A percentile compares a stretch with the other conserved stretches of the same genome.
phyloP scores from a whole-genome alignment of 495 filamentous ascomycete genomes.

The Staphylotrichum longicolle region DNA sequence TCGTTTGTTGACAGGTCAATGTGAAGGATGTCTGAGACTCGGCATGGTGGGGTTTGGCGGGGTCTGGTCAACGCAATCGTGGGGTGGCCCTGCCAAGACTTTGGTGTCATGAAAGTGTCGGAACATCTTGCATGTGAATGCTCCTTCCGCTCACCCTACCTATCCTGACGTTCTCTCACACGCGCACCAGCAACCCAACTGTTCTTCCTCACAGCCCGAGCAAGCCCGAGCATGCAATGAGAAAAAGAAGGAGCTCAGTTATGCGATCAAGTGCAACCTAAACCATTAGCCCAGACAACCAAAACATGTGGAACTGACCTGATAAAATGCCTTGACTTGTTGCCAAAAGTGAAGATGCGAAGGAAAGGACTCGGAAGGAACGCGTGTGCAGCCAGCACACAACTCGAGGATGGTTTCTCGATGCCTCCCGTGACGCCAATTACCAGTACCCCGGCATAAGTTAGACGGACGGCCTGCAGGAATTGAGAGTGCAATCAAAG shows the following conservation, averaged over 20 bases:
- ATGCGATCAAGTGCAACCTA: constrained; percentile 2
- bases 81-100: constrained; percentile 9
- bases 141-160: no score
- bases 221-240: constrained; percentile 20
- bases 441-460: constrained; percentile 9
- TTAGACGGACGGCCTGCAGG: constrained; percentile 13
- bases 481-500: not conserved
- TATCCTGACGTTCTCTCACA: not conserved
- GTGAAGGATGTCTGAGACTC: no score
- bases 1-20: no score
- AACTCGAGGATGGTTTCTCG: constrained; percentile 4
- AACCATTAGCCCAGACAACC: not conserved
- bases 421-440: not conserved
- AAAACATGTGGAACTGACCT: not conserved
- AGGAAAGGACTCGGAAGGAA: not conserved
- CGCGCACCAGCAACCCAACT: not conserved
- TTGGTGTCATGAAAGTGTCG: not conserved
- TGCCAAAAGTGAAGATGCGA: not conserved
- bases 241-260: constrained; percentile 1
- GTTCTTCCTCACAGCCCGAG: constrained; percentile 21
- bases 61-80: not conserved
- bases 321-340: not conserved
- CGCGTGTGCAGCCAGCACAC: constrained; percentile 5
- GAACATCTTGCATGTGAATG: no score
- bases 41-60: constrained; percentile 2